These are phyloP conservation scores for Heterobasidion irregulare DNA, from an alignment of 1,284 basidiomycete genomes.

Conservation along the genomic window DNA sequence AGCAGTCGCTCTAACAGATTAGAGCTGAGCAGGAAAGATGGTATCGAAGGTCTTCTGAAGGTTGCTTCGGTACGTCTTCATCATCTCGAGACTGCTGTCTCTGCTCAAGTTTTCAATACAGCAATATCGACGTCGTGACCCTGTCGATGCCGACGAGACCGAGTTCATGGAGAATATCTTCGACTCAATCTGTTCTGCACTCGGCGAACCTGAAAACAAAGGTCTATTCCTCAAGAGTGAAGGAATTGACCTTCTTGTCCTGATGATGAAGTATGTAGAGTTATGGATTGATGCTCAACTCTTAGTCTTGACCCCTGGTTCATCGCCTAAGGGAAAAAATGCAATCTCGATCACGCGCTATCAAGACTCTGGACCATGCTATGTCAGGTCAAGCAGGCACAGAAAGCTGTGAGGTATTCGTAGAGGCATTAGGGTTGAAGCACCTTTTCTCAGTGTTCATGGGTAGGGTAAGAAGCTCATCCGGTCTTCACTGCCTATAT, in stretches of 20 bases:
- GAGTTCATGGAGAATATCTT: constrained; percentile 99
- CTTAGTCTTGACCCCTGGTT: neutral
- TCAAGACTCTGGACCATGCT: constrained; percentile 89
- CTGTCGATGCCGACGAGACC: constrained; percentile 79
- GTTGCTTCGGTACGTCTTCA: constrained; percentile 60
- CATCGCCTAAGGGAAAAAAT: constrained; percentile 62
- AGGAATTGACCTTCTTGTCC: constrained; percentile 93
- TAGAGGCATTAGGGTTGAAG: constrained; percentile 84
- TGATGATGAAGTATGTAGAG: constrained; percentile 81
- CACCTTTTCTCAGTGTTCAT: constrained; percentile 87
- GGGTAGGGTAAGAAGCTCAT: constrained; percentile 63
- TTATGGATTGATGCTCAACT: neutral
- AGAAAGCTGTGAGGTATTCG: constrained; percentile 75
- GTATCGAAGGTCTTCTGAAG: constrained; percentile 74
- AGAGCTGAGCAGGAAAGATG: constrained; percentile 60
- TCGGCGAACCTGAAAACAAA: constrained; percentile 73
- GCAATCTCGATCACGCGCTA: constrained; percentile 70
- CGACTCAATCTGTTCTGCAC: constrained; percentile 78
- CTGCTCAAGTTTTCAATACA: constrained; percentile 21
- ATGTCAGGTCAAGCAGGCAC: constrained; percentile 77
- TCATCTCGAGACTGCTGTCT: neutral
- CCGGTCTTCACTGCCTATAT: neutral
- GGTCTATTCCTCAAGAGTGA: constrained; percentile 82
- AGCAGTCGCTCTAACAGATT: constrained; percentile 58
- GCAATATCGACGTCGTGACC: constrained; percentile 84